A percentile compares a stretch with the other conserved stretches of the same genome.
These are phyloP conservation scores for Asterella californica DNA, from an alignment of 225 moss, liverwort and hornwort genomes.

Conservation along the genomic window DNA sequence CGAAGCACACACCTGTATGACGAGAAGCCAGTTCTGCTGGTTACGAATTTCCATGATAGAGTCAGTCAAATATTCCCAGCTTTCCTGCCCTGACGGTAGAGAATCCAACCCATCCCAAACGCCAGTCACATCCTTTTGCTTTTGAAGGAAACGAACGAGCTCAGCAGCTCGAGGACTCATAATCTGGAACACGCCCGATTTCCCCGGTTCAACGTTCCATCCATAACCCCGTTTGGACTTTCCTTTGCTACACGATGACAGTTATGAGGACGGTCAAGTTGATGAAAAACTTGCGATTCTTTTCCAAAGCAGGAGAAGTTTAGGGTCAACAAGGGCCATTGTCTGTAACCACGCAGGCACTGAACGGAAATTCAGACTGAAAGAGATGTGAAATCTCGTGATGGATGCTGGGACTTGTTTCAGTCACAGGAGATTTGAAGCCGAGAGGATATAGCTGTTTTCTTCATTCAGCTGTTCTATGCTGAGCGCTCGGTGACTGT, in stretches of 20 bases:
- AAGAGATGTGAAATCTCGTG: not conserved
- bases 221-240: conserved; percentile 54
- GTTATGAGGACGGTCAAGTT: conserved; percentile 5
- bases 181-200: conserved; percentile 50
- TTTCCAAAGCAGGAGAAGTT: not conserved
- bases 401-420: not conserved
- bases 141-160: conserved; percentile 53
- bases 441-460: not conserved
- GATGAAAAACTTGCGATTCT: not conserved
- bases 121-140: conserved; percentile 47
- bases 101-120: conserved; percentile 77
- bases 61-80: conserved; percentile 74
- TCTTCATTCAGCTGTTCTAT: not conserved
- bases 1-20: conserved; percentile 52
- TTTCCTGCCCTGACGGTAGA: conserved; percentile 54
- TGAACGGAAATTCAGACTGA: not conserved
- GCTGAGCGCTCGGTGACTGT: not conserved
- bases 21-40: conserved; percentile 62
- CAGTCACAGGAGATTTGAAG: not conserved
- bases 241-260: conserved; percentile 29
- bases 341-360: too few relatives aligned
- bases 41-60: conserved; percentile 66
- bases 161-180: conserved; percentile 64
- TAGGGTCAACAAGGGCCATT: not conserved
- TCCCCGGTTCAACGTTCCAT: conserved; percentile 60